Evolutionary conservation across 2,329 filamentous ascomycete species (phyloP).

Genomic region (Monascus ruber): DNA sequence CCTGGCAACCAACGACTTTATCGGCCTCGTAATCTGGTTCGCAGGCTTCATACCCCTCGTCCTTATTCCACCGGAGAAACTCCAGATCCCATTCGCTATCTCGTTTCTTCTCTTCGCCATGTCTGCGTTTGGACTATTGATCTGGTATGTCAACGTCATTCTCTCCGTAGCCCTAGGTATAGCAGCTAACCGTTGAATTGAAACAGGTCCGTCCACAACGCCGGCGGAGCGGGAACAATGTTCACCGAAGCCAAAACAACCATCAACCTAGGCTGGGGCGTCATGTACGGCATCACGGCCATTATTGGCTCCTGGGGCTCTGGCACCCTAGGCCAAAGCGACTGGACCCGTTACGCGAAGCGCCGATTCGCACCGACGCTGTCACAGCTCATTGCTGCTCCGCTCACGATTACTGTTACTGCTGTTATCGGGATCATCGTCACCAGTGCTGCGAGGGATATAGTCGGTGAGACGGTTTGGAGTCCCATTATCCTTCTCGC

Average conservation of each 20-base stretch:
- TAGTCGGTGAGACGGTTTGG: too few relatives aligned
- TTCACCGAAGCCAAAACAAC: conserved; percentile 7
- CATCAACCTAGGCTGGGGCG: conserved; percentile 9
- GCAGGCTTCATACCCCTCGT: conserved; percentile 10
- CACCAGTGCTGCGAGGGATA: too few relatives aligned
- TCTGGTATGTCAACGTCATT: conserved; percentile 4
- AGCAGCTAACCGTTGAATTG: not conserved
- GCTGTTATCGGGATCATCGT: too few relatives aligned
- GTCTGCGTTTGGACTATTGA: too few relatives aligned
- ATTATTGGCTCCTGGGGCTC: conserved; percentile 15
- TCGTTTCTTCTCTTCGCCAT: conserved; percentile 11
- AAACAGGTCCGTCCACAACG: conserved; percentile 8
- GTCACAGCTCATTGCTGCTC: conserved; percentile 7
- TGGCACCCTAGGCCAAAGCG: conserved; percentile 13
- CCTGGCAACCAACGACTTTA: conserved; percentile 14
- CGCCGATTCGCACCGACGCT: conserved; percentile 14
- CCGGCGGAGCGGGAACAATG: conserved; percentile 10
- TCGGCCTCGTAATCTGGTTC: conserved; percentile 15
- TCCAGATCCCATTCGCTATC: conserved; percentile 13
- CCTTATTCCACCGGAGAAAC: conserved; percentile 9
- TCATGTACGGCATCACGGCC: conserved; percentile 15
- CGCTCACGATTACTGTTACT: not conserved
- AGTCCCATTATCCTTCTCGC: too few relatives aligned
- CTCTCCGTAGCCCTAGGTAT: not conserved
- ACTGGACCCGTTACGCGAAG: conserved; percentile 17